Conservation (phyloP, 2,329 filamentous ascomycete species). For the Zasmidium cellare region DNA sequence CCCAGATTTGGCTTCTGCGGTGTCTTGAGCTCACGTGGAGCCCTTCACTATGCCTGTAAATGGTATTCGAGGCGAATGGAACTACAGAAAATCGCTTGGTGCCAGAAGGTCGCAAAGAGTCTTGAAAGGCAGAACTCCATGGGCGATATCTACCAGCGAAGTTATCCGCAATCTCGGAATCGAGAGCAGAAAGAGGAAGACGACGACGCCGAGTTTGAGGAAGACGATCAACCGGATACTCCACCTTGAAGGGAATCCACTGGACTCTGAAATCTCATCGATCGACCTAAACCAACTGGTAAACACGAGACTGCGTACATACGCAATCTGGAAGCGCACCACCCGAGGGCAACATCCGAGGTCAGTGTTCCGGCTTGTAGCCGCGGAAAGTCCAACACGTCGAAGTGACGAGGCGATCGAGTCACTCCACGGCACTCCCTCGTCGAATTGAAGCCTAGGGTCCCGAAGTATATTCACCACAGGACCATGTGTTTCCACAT, state of each 20-base stretch:
- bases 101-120: constrained; percentile 1
- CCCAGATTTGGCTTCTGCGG: constrained; percentile 9
- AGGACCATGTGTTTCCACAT: too few relatives aligned
- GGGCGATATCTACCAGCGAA: not conserved
- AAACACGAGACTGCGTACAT: too few relatives aligned
- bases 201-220: not conserved
- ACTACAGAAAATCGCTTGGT: constrained; percentile 7
- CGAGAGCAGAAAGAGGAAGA: not conserved
- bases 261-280: not conserved
- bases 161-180: not conserved
- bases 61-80: constrained; percentile 7
- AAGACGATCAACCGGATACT: not conserved
- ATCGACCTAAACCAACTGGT: too few relatives aligned
- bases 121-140: not conserved
- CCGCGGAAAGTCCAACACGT: too few relatives aligned
- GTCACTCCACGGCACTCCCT: too few relatives aligned
- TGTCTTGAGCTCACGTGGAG: constrained; percentile 2
- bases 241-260: not conserved
- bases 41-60: constrained; percentile 6
- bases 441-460: too few relatives aligned
- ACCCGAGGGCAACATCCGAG: too few relatives aligned
- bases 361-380: too few relatives aligned
- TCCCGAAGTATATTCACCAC: too few relatives aligned
- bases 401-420: too few relatives aligned
- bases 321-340: too few relatives aligned